Conservation (phyloP, 1,139 yeast genomes). For the Debaryomyces psychrophilus region DNA sequence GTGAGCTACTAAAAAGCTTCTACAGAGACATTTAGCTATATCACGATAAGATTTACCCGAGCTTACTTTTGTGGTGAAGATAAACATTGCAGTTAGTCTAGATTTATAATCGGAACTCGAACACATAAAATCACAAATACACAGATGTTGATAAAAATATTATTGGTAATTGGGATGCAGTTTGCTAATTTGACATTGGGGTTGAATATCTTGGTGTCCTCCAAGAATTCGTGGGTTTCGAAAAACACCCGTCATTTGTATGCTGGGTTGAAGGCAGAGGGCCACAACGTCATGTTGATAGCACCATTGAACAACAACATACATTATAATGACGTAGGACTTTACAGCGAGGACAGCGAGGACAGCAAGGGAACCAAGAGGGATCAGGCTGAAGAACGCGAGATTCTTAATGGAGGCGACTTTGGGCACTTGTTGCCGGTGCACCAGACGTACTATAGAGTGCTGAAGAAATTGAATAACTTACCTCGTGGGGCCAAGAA, state of each 20-base stretch:
- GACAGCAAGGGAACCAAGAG: constrained; percentile 12
- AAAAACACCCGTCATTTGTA: constrained; percentile 36
- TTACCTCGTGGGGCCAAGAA: constrained; percentile 25
- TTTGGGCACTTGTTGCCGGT: constrained; percentile 38
- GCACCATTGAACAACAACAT: constrained; percentile 35
- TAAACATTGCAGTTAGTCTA: not conserved
- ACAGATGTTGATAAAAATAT: constrained; percentile 5
- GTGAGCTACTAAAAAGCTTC: not conserved
- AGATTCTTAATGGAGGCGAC: constrained; percentile 34
- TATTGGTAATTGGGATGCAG: constrained; percentile 1
- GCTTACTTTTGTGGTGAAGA: not conserved
- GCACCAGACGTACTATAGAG: constrained; percentile 34
- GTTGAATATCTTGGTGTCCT: constrained; percentile 37
- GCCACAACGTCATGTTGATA: constrained; percentile 36
- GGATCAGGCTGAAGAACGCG: constrained; percentile 1
- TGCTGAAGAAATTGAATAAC: constrained; percentile 21
- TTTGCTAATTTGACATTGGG: constrained; percentile 11
- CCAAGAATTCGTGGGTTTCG: constrained; percentile 46
- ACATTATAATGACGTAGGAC: not conserved
- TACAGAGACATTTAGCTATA: not conserved
- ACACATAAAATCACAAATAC: not conserved
- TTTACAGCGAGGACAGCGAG: not conserved
- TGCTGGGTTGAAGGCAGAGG: constrained; percentile 26
- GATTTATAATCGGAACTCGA: no score
- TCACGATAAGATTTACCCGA: not conserved